Evolutionary conservation across 805 yeast genomes (phyloP).

Genomic region (Ogataea salicorniae): DNA sequence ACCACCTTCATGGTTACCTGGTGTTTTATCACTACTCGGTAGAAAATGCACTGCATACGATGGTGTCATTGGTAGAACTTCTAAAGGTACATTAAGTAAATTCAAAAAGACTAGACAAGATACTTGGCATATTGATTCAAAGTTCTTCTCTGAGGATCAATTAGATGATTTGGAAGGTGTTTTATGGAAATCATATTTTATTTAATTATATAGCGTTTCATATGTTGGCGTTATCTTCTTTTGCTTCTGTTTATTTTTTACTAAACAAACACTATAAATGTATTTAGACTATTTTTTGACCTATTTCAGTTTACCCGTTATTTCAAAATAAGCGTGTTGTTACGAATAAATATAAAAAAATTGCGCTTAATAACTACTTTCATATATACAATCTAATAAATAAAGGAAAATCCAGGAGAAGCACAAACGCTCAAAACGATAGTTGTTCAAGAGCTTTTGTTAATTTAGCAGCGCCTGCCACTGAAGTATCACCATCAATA

Average conservation of each 20-base stretch:
- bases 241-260: not conserved
- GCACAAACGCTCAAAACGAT: conserved; percentile 39
- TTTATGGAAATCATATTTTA: conserved; percentile 85
- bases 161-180: conserved; percentile 93
- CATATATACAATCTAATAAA: not conserved
- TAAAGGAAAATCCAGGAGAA: not conserved
- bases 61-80: conserved; percentile 78
- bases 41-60: conserved; percentile 64
- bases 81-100: conserved; percentile 72
- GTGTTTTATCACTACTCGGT: conserved; percentile 62
- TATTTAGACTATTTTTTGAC: not conserved
- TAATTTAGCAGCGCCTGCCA: conserved; percentile 60
- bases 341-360: too few species aligned
- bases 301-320: too few species aligned
- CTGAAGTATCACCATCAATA: conserved; percentile 46
- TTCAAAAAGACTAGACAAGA: conserved; percentile 92
- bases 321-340: too few species aligned
- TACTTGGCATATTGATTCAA: conserved; percentile 90
- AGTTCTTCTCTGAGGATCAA: conserved; percentile 69
- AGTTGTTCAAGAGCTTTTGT: conserved; percentile 59
- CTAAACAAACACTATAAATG: not conserved
- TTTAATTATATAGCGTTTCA: conserved; percentile 33
- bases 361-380: too few species aligned
- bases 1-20: conserved; percentile 87
- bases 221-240: not conserved